phyloP scores from a whole-genome alignment of 164 flowering plant genomes.

The Nymphaea thermarum region DNA sequence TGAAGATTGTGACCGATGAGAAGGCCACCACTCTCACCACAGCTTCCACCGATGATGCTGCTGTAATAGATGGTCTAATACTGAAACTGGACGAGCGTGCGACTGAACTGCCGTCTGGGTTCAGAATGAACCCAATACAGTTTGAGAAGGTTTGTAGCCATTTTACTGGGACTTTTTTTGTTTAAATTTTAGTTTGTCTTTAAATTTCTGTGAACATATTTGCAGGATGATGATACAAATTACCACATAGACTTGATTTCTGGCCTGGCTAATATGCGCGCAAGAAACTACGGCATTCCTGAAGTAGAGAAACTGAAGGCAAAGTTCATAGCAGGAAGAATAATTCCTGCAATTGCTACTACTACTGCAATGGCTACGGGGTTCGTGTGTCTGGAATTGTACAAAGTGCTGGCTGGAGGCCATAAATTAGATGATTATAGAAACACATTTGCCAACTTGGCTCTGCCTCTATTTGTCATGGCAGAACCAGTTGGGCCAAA shows the following conservation, averaged over 20 bases:
- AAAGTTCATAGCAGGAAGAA: slow-evolving; percentile 88
- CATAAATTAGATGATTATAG: slow-evolving; percentile 76
- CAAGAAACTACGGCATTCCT: slow-evolving; percentile 81
- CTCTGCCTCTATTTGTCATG: slow-evolving; percentile 73
- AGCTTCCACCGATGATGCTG: slow-evolving; percentile 66
- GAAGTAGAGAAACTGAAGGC: slow-evolving; percentile 88
- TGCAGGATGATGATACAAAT: slow-evolving; percentile 86
- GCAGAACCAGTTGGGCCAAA: slow-evolving; percentile 89
- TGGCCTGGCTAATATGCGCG: slow-evolving; percentile 87
- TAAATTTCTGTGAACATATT: not conserved
- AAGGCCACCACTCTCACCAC: slow-evolving; percentile 50
- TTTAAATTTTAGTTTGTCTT: too few relatives aligned
- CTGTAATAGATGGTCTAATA: slow-evolving; percentile 43
- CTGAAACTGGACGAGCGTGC: slow-evolving; percentile 35
- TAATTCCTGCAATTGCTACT: slow-evolving; percentile 86
- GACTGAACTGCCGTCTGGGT: slow-evolving; percentile 35
- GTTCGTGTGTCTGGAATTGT: slow-evolving; percentile 76
- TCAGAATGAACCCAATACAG: slow-evolving; percentile 73
- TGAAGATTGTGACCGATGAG: slow-evolving; percentile 66
- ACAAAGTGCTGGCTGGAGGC: slow-evolving; percentile 64
- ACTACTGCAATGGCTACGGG: slow-evolving; percentile 90
- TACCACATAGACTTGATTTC: slow-evolving; percentile 80
- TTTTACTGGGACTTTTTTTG: not conserved
- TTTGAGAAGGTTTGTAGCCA: slow-evolving; percentile 58
- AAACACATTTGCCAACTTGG: slow-evolving; percentile 79